Conservation (phyloP, 2,329 filamentous ascomycete genomes). For the Capronia americana region DNA sequence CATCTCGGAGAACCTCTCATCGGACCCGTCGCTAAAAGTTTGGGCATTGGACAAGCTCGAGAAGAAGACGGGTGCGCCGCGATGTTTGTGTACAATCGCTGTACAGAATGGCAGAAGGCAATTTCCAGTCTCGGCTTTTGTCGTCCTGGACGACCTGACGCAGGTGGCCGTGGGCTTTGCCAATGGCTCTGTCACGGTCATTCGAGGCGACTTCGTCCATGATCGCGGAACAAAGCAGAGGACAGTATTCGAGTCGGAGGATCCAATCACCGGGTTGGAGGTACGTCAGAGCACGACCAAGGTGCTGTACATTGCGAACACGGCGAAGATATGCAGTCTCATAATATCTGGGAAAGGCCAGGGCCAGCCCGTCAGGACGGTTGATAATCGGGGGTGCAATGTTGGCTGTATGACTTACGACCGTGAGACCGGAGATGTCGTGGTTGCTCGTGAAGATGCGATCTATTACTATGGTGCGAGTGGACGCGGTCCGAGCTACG, state of each 20-base stretch:
- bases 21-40: constrained; percentile 90
- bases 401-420: constrained; percentile 96
- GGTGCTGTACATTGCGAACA: constrained; percentile 90
- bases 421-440: constrained; percentile 77
- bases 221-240: constrained; percentile 93
- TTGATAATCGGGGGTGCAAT: constrained; percentile 88
- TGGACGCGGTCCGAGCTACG: constrained; percentile 84
- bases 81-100: constrained; percentile 81
- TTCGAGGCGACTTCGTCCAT: constrained; percentile 92
- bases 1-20: constrained; percentile 78
- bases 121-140: constrained; percentile 93
- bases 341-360: constrained; percentile 87
- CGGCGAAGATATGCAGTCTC: constrained; percentile 82
- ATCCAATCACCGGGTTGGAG: constrained; percentile 91
- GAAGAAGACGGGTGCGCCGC: constrained; percentile 89
- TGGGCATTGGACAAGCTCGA: constrained; percentile 94
- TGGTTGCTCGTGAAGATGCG: constrained; percentile 93
- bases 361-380: constrained; percentile 82
- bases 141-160: constrained; percentile 83
- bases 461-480: constrained; percentile 91
- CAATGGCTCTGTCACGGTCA: constrained; percentile 91
- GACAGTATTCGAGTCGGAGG: constrained; percentile 94
- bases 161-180: constrained; percentile 95
- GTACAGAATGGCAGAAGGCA: constrained; percentile 90
- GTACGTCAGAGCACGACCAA: constrained; percentile 70